phyloP scores from a whole-genome alignment of 345 rosid species.

The Dovyalis caffra region DNA sequence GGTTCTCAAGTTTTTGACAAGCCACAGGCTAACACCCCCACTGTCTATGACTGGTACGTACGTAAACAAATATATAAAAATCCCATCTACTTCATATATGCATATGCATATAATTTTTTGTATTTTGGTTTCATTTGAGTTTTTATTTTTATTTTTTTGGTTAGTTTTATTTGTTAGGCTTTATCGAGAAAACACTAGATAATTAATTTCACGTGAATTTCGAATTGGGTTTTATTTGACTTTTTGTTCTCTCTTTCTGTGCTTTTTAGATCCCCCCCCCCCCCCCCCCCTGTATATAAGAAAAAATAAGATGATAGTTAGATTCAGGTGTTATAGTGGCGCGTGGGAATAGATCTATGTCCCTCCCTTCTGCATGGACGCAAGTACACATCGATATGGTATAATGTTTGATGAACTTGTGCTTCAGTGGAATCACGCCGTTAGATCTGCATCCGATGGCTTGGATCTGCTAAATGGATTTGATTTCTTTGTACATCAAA shows the following conservation, averaged over 20 bases:
- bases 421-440: background rate
- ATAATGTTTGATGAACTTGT: background rate
- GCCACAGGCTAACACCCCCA: slow-evolving; percentile 83
- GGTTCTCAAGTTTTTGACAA: slow-evolving; percentile 71
- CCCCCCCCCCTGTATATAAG: no score
- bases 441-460: slow-evolving; percentile 9
- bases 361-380: slow-evolving; percentile 14
- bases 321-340: slow-evolving; percentile 20
- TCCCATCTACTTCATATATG: background rate
- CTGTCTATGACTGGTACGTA: slow-evolving; percentile 87
- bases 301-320: no score
- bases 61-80: background rate
- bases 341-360: slow-evolving; percentile 48
- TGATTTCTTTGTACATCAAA: no score
- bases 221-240: no score
- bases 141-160: no score
- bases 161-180: no score
- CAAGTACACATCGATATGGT: slow-evolving; percentile 9
- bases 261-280: no score
- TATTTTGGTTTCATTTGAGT: no score
- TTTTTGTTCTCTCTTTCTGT: background rate
- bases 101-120: background rate
- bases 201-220: no score
- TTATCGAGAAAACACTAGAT: no score
- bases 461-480: slow-evolving; percentile 10